These are phyloP conservation scores for Ilyonectria destructans DNA, from an alignment of 2,329 filamentous ascomycete genomes.

Conservation along the genomic window DNA sequence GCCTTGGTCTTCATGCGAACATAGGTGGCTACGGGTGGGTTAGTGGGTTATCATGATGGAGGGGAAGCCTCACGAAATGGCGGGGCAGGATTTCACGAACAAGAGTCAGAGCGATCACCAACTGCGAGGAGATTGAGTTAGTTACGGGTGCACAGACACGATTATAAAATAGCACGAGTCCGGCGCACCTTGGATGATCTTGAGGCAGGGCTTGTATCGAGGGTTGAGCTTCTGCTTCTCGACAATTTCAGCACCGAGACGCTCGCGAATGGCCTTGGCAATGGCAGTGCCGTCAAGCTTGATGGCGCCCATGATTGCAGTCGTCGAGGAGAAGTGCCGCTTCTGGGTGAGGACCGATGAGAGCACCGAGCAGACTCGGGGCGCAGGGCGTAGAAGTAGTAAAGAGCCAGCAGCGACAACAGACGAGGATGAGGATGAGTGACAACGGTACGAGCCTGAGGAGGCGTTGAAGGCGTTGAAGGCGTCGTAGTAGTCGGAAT, in stretches of 20 bases:
- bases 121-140: slow-evolving; percentile 68
- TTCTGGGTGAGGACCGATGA: slow-evolving; percentile 35
- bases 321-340: slow-evolving; percentile 64
- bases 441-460: slow-evolving; percentile 28
- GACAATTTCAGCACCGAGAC: slow-evolving; percentile 84
- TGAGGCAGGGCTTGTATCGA: slow-evolving; percentile 89
- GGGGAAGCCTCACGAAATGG: slow-evolving; percentile 32
- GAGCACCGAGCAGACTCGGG: slow-evolving; percentile 22
- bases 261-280: slow-evolving; percentile 91
- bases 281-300: slow-evolving; percentile 98
- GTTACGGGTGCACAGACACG: slow-evolving; percentile 32
- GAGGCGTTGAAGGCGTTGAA: slow-evolving; percentile 27
- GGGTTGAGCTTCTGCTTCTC: slow-evolving; percentile 87
- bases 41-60: slow-evolving; percentile 34
- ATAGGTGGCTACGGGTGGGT: slow-evolving; percentile 81
- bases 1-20: slow-evolving; percentile 99
- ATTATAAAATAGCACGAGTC: slow-evolving; percentile 16
- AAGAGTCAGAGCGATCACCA: slow-evolving; percentile 92
- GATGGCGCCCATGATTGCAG: slow-evolving; percentile 82
- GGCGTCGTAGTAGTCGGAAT: not conserved
- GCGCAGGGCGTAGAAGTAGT: slow-evolving; percentile 9
- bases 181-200: slow-evolving; percentile 89
- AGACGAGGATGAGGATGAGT: slow-evolving; percentile 30
- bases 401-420: slow-evolving; percentile 35
- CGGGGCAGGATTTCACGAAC: slow-evolving; percentile 62